Evolutionary conservation across 1,284 basidiomycete species (phyloP).

Genomic region (Agroathelia rolfsii): DNA sequence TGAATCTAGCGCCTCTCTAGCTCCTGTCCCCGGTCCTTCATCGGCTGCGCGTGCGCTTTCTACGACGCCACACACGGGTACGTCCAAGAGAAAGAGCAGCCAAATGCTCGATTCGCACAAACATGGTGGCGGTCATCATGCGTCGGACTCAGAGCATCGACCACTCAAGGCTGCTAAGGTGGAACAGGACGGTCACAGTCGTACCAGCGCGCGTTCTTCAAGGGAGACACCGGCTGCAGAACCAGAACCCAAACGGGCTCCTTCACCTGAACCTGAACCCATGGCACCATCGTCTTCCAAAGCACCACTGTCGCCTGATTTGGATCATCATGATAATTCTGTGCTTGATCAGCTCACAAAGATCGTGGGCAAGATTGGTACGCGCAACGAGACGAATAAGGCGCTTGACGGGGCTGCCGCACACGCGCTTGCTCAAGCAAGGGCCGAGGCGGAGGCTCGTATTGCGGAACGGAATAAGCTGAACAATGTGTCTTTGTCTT

Average conservation of each 20-base stretch:
- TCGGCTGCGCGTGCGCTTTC: constrained; percentile 7
- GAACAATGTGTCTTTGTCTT: constrained; percentile 23
- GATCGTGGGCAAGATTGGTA: constrained; percentile 49
- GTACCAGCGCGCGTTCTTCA: constrained; percentile 5
- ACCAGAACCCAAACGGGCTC: neutral
- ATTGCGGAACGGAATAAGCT: constrained; percentile 52
- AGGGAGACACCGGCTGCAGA: neutral
- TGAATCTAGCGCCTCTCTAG: constrained; percentile 33
- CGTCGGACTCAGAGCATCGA: constrained; percentile 32
- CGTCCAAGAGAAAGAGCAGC: constrained; percentile 63
- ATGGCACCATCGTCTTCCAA: too few species aligned
- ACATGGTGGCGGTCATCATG: constrained; percentile 8
- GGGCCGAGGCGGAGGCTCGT: constrained; percentile 53
- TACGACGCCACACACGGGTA: constrained; percentile 14
- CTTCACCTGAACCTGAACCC: too few species aligned
- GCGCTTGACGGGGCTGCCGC: constrained; percentile 52
- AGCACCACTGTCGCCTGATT: constrained; percentile 8
- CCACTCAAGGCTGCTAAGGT: constrained; percentile 40
- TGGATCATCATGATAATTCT: constrained; percentile 12
- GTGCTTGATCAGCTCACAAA: constrained; percentile 40
- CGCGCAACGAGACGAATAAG: too few species aligned
- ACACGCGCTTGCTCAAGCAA: constrained; percentile 54
- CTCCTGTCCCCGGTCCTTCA: constrained; percentile 16
- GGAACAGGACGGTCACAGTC: constrained; percentile 10
- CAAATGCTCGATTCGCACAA: constrained; percentile 35